Conservation (phyloP, 2,329 filamentous ascomycete species). For the Fusarium chaquense region DNA sequence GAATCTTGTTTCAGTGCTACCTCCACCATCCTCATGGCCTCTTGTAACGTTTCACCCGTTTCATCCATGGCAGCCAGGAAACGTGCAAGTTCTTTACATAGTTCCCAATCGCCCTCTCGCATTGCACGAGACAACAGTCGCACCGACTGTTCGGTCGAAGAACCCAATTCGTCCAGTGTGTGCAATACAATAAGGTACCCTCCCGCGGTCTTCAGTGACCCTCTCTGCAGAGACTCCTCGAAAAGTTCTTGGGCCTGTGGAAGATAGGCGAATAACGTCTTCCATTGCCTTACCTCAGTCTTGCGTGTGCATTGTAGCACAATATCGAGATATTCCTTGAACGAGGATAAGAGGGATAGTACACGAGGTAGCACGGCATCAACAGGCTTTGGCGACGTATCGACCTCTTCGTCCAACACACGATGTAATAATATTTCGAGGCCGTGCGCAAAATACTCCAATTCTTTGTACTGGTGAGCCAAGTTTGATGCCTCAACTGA, state of each 20-base stretch:
- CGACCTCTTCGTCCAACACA: slow-evolving; percentile 94
- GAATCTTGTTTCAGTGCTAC: slow-evolving; percentile 51
- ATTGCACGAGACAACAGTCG: slow-evolving; percentile 85
- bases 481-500: slow-evolving; percentile 84
- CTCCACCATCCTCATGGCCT: slow-evolving; percentile 75
- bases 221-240: slow-evolving; percentile 87
- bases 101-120: slow-evolving; percentile 88
- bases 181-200: slow-evolving; percentile 97
- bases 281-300: slow-evolving; percentile 95
- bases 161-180: slow-evolving; percentile 77
- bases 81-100: slow-evolving; percentile 94
- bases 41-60: slow-evolving; percentile 80
- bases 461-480: slow-evolving; percentile 84
- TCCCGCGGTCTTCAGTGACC: slow-evolving; percentile 91
- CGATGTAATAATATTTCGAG: slow-evolving; percentile 93
- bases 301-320: slow-evolving; percentile 97
- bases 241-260: slow-evolving; percentile 93
- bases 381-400: slow-evolving; percentile 72
- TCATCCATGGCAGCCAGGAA: slow-evolving; percentile 94
- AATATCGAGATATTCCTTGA: slow-evolving; percentile 91
- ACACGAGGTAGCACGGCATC: slow-evolving; percentile 74
- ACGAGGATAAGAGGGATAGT: slow-evolving; percentile 74
- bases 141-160: slow-evolving; percentile 81
- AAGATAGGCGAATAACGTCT: slow-evolving; percentile 90
- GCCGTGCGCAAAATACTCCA: slow-evolving; percentile 93